Percentiles rank a stretch among this genome's conserved stretches.
Conservation (phyloP, 169 alveolate species). For the Eimeria tenella region DNA sequence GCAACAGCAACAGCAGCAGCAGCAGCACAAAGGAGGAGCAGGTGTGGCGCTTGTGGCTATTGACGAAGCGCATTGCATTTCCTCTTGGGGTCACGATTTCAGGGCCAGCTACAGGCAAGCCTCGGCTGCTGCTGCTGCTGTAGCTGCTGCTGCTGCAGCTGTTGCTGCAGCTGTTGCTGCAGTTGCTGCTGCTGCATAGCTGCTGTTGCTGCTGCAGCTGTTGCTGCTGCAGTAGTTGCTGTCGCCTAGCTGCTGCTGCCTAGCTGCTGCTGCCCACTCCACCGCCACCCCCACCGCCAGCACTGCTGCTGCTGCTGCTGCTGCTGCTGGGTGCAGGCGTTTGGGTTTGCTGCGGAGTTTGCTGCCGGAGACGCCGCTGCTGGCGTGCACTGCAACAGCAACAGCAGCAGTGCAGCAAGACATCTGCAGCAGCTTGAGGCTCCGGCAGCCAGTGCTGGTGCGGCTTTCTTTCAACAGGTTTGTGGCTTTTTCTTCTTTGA, state of each 20-base stretch:
- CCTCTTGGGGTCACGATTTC: constrained; percentile 99
- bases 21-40: constrained; percentile 84
- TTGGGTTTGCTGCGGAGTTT: constrained; percentile 74
- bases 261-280: background rate
- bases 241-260: constrained; percentile 69
- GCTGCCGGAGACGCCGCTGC: background rate
- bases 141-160: constrained; percentile 74
- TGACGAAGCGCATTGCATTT: constrained; percentile 99
- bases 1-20: background rate
- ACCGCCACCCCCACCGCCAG: background rate
- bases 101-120: constrained; percentile 95
- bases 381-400: constrained; percentile 81
- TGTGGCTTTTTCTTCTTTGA: background rate
- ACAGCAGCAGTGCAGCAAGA: constrained; percentile 91
- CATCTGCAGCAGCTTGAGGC: constrained; percentile 85
- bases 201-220: constrained; percentile 14
- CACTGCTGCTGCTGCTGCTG: background rate
- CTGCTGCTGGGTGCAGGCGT: constrained; percentile 84
- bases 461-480: constrained; percentile 52
- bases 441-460: background rate
- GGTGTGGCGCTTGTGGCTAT: constrained; percentile 95
- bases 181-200: background rate
- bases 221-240: background rate
- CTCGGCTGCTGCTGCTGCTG: constrained; percentile 85
- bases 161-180: background rate